Evolutionary conservation across 2,329 filamentous ascomycete species (phyloP), one percentile per base, ranked within the genome.

Genomic region (Dichotomopilus funicola): DNA sequence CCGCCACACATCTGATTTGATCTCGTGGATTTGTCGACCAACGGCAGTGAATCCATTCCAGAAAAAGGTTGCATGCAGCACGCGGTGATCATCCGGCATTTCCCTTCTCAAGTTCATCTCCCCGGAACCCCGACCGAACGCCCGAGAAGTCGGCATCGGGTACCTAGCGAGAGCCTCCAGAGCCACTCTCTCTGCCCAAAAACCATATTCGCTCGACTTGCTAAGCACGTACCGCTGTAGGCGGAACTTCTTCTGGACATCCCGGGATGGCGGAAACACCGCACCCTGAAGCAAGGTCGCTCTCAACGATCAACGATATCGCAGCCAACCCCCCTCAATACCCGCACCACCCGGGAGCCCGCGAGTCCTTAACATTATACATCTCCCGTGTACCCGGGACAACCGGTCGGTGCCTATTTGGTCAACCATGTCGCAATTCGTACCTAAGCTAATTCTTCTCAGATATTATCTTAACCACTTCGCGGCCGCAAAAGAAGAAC

Each of bases 311-410:
- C 61, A 94, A 89, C 61, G 75, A 81, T 43, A 81, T 96, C 60
- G 92, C 94, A 60, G 81, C 87, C 51, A 90, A 95, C 65, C 94
- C 92, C 43, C 92, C 94, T 47, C 81, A 85, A 64, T 94, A 95
- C 69, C 89, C 90, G 49, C 81, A 87, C 65, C 89, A 89, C 66
- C 87, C 89, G 5, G 82, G 84, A 64, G 81, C 76, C 60, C 81
- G 86, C 60, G 83, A 89, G 49, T 84, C 89, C 4, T 71, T 97
- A 50, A 84, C 86, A 2, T 80, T 99, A 42, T 99, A 99, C 72
- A 95, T 99, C 62, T 90, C 92, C 38, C 79, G 92, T 62, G 92
- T 99, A 0, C 94, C 94, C 1, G 92, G 92, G 27, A 95, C 88
- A 60, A 83, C 85, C 85, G 89, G 90, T 91, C 76, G 62, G 74